Evolutionary conservation across 2,329 filamentous ascomycete genomes (phyloP).

Genomic region (Cytospora piceae): DNA sequence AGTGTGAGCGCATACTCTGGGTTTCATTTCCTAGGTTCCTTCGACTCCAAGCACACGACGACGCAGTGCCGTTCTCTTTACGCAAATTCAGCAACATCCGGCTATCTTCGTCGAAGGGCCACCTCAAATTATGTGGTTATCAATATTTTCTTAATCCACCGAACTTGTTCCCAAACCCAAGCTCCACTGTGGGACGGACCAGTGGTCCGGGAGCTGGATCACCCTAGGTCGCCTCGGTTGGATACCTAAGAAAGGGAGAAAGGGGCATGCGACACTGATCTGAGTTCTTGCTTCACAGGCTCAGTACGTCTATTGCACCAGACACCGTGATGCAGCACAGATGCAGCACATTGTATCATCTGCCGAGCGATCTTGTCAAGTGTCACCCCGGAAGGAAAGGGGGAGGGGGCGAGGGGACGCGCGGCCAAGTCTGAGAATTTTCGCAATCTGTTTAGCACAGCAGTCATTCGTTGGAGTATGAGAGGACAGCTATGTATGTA

Average conservation of each 20-base stretch:
- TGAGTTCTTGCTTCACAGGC: neutral
- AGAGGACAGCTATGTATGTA: slow-evolving; percentile 7
- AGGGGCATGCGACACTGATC: neutral
- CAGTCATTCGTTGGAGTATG: slow-evolving; percentile 6
- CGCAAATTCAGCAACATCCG: neutral
- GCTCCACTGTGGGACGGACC: neutral
- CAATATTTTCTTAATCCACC: neutral
- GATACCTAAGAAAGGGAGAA: neutral
- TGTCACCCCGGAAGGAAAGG: neutral
- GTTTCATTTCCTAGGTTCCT: neutral
- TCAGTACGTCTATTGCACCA: neutral
- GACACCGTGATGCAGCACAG: neutral
- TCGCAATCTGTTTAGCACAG: neutral
- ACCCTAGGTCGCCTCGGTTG: neutral
- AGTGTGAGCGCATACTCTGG: neutral
- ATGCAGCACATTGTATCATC: neutral
- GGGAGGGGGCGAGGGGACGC: neutral
- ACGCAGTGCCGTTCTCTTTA: neutral
- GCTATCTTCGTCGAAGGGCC: neutral
- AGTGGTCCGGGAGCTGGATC: neutral
- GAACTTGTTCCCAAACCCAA: neutral
- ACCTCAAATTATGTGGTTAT: neutral
- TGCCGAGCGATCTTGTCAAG: neutral
- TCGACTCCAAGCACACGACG: neutral
- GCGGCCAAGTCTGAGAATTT: neutral